Evolutionary conservation across 1,139 yeast genomes (phyloP).

Genomic region (Wickerhamiella pararugosa): DNA sequence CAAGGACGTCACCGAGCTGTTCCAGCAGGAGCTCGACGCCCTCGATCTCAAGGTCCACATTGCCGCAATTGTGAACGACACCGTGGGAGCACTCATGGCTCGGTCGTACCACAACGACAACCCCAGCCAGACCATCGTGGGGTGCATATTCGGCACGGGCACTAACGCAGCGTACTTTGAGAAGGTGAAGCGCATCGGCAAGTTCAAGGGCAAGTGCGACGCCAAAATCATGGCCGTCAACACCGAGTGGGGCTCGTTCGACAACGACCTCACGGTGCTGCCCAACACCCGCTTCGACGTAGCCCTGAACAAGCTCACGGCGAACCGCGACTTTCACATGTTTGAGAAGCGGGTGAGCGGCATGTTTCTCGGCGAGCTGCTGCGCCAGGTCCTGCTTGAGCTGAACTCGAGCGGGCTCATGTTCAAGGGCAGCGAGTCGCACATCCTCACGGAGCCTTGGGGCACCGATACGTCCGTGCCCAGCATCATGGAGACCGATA

Average conservation of each 20-base stretch:
- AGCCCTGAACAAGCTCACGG: slow-evolving; percentile 53
- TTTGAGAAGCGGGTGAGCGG: slow-evolving; percentile 91
- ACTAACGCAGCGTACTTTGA: slow-evolving; percentile 91
- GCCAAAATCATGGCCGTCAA: slow-evolving; percentile 72
- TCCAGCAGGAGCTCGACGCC: slow-evolving; percentile 53
- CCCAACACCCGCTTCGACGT: slow-evolving; percentile 67
- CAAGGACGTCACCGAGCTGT: slow-evolving; percentile 56
- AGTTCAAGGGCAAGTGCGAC: slow-evolving; percentile 36
- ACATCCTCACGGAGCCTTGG: slow-evolving; percentile 48
- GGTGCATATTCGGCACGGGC: slow-evolving; percentile 91
- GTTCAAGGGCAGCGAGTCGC: slow-evolving; percentile 23
- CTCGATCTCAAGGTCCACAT: slow-evolving; percentile 51
- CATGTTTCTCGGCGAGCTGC: slow-evolving; percentile 82
- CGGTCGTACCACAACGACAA: slow-evolving; percentile 56
- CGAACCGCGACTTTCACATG: slow-evolving; percentile 74
- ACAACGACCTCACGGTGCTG: slow-evolving; percentile 53
- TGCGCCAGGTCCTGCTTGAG: slow-evolving; percentile 58
- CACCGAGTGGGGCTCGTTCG: slow-evolving; percentile 97
- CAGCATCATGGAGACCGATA: slow-evolving; percentile 72
- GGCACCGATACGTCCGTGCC: slow-evolving; percentile 67
- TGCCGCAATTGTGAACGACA: slow-evolving; percentile 85
- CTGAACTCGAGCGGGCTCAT: slow-evolving; percentile 42
- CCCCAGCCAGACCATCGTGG: slow-evolving; percentile 58
- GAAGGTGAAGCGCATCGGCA: slow-evolving; percentile 45
- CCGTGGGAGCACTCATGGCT: slow-evolving; percentile 82